phyloP scores from a whole-genome alignment of 495 filamentous ascomycete genomes.

The Tuber brumale region DNA sequence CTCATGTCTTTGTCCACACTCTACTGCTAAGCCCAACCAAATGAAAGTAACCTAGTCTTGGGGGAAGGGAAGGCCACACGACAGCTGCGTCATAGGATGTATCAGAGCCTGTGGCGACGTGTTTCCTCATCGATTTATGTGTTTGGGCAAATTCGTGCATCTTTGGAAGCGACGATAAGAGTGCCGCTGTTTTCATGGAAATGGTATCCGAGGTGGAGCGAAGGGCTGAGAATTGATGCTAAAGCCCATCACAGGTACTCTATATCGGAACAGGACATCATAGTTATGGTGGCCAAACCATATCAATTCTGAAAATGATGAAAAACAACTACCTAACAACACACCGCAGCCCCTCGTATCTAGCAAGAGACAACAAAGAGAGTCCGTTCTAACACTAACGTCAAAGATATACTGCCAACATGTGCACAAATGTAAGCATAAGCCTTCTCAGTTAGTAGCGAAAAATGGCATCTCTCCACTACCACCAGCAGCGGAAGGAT shows the following conservation, averaged over 20 bases:
- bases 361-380: not conserved
- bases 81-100: not conserved
- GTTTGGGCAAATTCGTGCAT: too few species aligned
- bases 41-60: not conserved
- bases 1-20: not conserved
- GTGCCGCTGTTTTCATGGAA: too few species aligned
- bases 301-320: not conserved
- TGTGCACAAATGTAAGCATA: not conserved
- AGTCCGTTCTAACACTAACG: not conserved
- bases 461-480: not conserved
- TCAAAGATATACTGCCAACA: not conserved
- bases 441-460: not conserved
- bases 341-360: not conserved
- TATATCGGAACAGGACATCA: not conserved
- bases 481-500: not conserved
- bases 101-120: too few species aligned
- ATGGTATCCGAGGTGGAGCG: not conserved
- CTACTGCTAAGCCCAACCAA: not conserved
- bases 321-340: not conserved
- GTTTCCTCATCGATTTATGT: not conserved
- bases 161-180: not conserved
- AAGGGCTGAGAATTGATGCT: rapidly evolving
- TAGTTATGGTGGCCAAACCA: not conserved
- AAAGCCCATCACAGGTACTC: not conserved
- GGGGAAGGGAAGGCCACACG: not conserved